These are phyloP conservation scores for Escovopsis sp. DNA, from an alignment of 2,329 filamentous ascomycete species.

Conservation along the genomic window DNA sequence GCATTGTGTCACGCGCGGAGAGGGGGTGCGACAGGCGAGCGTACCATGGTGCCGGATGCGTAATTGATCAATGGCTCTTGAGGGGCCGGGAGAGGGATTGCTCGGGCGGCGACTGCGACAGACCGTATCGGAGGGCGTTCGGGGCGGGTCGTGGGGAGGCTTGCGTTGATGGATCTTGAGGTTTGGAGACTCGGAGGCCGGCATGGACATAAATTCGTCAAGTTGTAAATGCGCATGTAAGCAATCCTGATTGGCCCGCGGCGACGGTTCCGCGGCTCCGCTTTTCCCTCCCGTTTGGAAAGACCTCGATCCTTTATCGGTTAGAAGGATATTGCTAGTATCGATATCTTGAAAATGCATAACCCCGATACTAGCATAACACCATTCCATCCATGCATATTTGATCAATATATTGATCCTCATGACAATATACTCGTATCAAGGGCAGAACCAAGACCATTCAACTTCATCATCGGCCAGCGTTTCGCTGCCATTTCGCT, in stretches of 20 bases:
- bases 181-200: slow-evolving; percentile 13
- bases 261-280: slow-evolving; percentile 7
- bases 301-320: too few relatives aligned
- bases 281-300: too few relatives aligned
- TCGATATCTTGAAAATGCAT: too few relatives aligned
- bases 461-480: too few relatives aligned
- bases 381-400: too few relatives aligned
- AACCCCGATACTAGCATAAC: too few relatives aligned
- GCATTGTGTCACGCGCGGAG: background rate
- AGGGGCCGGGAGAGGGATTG: background rate
- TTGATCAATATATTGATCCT: too few relatives aligned
- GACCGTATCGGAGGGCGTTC: slow-evolving; percentile 13
- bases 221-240: slow-evolving; percentile 18
- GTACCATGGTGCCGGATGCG: slow-evolving; percentile 23
- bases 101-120: slow-evolving; percentile 10
- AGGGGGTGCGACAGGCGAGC: background rate
- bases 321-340: too few relatives aligned
- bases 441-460: too few relatives aligned
- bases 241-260: slow-evolving; percentile 17
- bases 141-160: slow-evolving; percentile 13
- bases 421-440: too few relatives aligned
- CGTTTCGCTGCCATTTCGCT: too few relatives aligned
- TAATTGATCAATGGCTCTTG: too few relatives aligned
- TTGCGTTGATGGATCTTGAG: slow-evolving; percentile 13
- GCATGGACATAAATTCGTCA: slow-evolving; percentile 23